Conservation (phyloP, 495 filamentous ascomycete species). For the Xanthoparmelia taractica region DNA sequence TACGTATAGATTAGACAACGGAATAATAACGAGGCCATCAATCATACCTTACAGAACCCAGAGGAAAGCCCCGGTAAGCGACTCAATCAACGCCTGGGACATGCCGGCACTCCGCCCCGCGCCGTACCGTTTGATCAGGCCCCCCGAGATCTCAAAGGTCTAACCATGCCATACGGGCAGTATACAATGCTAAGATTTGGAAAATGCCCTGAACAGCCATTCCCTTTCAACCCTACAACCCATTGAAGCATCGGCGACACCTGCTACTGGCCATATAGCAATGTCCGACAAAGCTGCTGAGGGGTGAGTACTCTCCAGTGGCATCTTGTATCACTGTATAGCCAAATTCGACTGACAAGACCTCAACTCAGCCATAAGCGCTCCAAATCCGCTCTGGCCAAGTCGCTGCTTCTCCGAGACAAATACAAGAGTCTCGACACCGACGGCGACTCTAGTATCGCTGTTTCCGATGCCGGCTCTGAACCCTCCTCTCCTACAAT, state of each 20-base stretch:
- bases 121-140: too few relatives aligned
- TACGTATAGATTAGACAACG: too few relatives aligned
- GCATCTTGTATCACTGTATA: not conserved
- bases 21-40: too few relatives aligned
- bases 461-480: constrained; percentile 25
- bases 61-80: too few relatives aligned
- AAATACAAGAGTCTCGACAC: constrained; percentile 37
- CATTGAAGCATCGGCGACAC: not conserved
- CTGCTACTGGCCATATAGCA: too few relatives aligned
- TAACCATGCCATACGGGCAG: too few relatives aligned
- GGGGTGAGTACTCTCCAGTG: constrained; percentile 13
- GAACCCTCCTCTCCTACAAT: constrained; percentile 31
- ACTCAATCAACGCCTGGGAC: too few relatives aligned
- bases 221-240: not conserved
- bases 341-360: not conserved
- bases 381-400: constrained; percentile 46
- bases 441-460: constrained; percentile 19
- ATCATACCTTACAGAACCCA: too few relatives aligned
- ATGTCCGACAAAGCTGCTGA: constrained; percentile 20
- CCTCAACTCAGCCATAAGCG: constrained; percentile 42
- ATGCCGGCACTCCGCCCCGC: too few relatives aligned
- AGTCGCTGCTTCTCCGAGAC: constrained; percentile 46
- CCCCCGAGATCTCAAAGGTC: too few relatives aligned
- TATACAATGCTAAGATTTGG: not conserved
- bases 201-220: not conserved